Base-by-base conservation (phyloP, 495 filamentous ascomycete species). In the Tuber magnatum region DNA sequence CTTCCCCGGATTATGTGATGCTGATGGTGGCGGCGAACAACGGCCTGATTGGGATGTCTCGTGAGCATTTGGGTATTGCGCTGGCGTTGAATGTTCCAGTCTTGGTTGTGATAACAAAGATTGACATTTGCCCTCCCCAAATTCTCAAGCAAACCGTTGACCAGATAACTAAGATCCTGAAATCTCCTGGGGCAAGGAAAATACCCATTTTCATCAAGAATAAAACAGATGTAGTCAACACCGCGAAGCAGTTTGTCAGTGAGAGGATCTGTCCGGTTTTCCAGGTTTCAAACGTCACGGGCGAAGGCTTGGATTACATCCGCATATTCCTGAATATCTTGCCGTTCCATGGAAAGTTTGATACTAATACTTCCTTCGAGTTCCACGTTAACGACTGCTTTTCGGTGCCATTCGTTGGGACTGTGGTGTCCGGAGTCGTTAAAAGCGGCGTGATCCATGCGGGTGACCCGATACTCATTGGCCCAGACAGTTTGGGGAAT, bases 11-110 rank as follows among this genome's bases (percentile, higher is more conserved):
- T 81, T 99, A 97, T 86, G 97, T 96, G 84, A 84, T 99, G 68
- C 89, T 99, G 51, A 99, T 99, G 95, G 96, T 99, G 9, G 95
- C 96, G 9, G 95, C 95, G 43, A 99, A 99, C 82, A 99, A 98
- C 82, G 95, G 95, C 24, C 85, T 99, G 32, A 93, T 98, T 76
- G 95, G 95, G 10, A 99, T 99, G 95, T 94, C 92, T 84, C 96
- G 95, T 85, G 95, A 99, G 85, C 95, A 99, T 84, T 86, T 99
- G 32, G 95, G 95, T 28, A 97, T 99, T 82, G 95, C 95, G 1
- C 86, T 97, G 32, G 94, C 95, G 3, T 85, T 99, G 46, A 98
- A 98, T 82, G 96, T 99, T 39, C 95, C 95, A 5, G 93, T 99
- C 78, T 94, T 99, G 91, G 94, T 99, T 40, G 93, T 98, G 75